A percentile compares a stretch with the other conserved stretches of the same genome.
These are phyloP conservation scores for Apophysomyces elegans DNA, from an alignment of 371 early-diverging fungal genomes.

Conservation along the genomic window DNA sequence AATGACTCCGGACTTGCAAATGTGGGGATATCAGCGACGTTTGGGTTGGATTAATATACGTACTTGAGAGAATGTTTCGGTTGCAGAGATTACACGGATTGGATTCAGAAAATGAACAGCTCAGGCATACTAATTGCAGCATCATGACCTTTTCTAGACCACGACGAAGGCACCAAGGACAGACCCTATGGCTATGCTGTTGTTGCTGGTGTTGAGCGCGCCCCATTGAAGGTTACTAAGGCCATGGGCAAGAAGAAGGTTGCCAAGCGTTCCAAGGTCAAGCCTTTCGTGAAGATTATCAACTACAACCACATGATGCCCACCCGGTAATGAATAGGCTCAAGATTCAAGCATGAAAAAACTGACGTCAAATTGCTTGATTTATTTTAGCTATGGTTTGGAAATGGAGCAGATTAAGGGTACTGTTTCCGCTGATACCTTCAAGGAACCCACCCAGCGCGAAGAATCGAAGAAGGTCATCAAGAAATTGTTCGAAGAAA, in stretches of 20 bases:
- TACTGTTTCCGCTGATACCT: constrained; percentile 81
- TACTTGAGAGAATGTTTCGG: not conserved
- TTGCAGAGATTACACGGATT: not conserved
- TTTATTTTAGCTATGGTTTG: constrained; percentile 65
- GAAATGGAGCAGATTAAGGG: constrained; percentile 89
- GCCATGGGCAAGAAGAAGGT: constrained; percentile 92
- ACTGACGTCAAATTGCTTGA: not conserved
- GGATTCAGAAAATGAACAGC: not conserved
- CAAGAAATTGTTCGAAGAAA: constrained; percentile 93
- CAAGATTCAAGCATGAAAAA: not conserved
- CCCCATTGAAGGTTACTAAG: constrained; percentile 94
- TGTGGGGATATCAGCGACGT: not conserved
- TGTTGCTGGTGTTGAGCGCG: constrained; percentile 95
- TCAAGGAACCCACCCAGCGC: constrained; percentile 95
- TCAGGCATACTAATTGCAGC: not conserved
- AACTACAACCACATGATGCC: constrained; percentile 99
- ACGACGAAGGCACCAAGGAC: constrained; percentile 88
- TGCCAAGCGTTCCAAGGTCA: constrained; percentile 93
- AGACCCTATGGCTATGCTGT: constrained; percentile 96
- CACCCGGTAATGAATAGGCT: constrained; percentile 69
- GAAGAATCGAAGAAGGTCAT: constrained; percentile 87
- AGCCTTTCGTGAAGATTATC: constrained; percentile 96
- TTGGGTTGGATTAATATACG: not conserved
- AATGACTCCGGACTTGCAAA: not conserved
- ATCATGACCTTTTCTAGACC: constrained; percentile 34